phyloP scores from a whole-genome alignment of 805 yeast species.

The Pichia deserticola region DNA sequence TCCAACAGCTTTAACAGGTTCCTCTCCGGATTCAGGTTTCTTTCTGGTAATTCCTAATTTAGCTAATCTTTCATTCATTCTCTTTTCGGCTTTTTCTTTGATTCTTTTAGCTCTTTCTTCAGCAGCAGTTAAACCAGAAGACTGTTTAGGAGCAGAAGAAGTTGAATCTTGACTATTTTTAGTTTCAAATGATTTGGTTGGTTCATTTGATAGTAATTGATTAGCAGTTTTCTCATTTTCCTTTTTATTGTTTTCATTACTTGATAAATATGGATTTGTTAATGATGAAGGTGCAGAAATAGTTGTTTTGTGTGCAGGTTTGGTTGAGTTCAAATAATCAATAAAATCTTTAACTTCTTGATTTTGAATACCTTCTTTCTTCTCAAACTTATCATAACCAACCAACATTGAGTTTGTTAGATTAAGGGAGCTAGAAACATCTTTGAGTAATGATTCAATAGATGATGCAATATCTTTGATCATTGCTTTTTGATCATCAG shows the following conservation, averaged over 20 bases:
- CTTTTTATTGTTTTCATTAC: neutral
- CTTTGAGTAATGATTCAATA: conserved; percentile 49
- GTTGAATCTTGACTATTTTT: neutral
- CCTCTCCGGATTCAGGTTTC: neutral
- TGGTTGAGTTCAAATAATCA: conserved; percentile 38
- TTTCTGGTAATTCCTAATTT: conserved; percentile 52
- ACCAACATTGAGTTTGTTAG: conserved; percentile 30
- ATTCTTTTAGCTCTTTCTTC: conserved; percentile 73
- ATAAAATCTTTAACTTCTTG: conserved; percentile 56
- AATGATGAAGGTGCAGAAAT: neutral
- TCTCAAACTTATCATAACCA: conserved; percentile 69
- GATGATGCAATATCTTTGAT: conserved; percentile 68
- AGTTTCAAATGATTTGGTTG: neutral
- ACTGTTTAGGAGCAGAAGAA: neutral
- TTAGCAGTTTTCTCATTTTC: neutral
- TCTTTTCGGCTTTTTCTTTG: conserved; percentile 72
- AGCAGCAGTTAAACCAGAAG: conserved; percentile 27
- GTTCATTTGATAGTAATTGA: conserved; percentile 1
- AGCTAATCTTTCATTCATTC: conserved; percentile 82
- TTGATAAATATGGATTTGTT: conserved; percentile 1
- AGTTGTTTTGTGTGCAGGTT: conserved; percentile 15
- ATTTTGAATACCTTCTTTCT: conserved; percentile 70
- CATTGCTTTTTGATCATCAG: conserved; percentile 48
- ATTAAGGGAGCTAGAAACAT: conserved; percentile 29
- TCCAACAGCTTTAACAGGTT: too few species aligned